Percentiles rank a stretch among this genome's conserved stretches.
Conservation (phyloP, 73 alveolate species). For the Diophrys appendiculata region DNA sequence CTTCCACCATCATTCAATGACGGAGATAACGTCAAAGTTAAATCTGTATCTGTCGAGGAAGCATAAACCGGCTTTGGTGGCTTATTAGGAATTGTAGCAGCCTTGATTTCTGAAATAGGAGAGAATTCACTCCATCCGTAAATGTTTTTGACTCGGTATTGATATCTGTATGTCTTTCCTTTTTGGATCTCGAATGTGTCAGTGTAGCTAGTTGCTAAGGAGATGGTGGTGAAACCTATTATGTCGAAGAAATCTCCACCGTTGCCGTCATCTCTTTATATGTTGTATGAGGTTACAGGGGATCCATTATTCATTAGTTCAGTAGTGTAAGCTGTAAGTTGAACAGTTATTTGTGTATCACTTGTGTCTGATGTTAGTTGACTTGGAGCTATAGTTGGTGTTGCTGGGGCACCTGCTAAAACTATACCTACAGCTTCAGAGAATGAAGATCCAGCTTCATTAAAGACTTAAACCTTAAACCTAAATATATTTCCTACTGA, state of each 20-base stretch:
- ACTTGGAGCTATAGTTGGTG: slow-evolving; percentile 37
- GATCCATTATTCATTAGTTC: slow-evolving; percentile 41
- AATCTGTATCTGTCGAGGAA: slow-evolving; percentile 27
- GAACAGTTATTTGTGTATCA: slow-evolving; percentile 35
- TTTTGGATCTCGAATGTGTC: background rate
- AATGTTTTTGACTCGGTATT: slow-evolving; percentile 31
- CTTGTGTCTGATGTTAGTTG: slow-evolving; percentile 16
- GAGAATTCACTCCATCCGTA: slow-evolving; percentile 50
- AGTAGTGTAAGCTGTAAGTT: slow-evolving; percentile 17
- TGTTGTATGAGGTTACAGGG: slow-evolving; percentile 34
- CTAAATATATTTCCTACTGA: slow-evolving; percentile 29
- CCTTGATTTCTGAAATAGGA: slow-evolving; percentile 17
- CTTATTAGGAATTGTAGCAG: slow-evolving; percentile 30
- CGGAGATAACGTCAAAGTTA: slow-evolving; percentile 13
- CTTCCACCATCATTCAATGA: slow-evolving; percentile 55
- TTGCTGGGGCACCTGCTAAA: slow-evolving; percentile 47
- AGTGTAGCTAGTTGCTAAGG: slow-evolving; percentile 33
- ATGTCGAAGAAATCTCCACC: slow-evolving; percentile 47
- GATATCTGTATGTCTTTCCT: slow-evolving; percentile 37
- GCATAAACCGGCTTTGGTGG: slow-evolving; percentile 30
- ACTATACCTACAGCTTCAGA: slow-evolving; percentile 21
- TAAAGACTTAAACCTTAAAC: slow-evolving; percentile 35
- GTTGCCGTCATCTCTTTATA: slow-evolving; percentile 41
- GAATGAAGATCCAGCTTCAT: slow-evolving; percentile 32
- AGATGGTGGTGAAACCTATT: slow-evolving; percentile 20